Percentiles rank a stretch among this genome's conserved stretches.
Conservation (phyloP, 495 filamentous ascomycete species). For the Aspergillus panamensis region DNA sequence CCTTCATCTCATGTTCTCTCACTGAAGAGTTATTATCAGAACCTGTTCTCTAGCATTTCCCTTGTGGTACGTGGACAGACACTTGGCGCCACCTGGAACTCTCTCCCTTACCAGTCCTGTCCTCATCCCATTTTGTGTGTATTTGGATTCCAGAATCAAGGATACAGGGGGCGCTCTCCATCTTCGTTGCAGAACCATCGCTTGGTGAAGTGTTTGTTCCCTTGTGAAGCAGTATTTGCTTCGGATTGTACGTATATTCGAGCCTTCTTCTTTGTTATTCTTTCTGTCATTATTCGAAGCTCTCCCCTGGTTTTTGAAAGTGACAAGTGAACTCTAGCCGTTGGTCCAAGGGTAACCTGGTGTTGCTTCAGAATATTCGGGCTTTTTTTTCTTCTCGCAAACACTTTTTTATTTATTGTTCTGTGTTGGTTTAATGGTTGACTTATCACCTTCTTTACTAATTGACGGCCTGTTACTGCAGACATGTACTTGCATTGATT, state of each 20-base stretch:
- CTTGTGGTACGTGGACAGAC: slow-evolving; percentile 19
- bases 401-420: neutral
- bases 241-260: slow-evolving; percentile 49
- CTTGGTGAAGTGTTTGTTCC: slow-evolving; percentile 27
- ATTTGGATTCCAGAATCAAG: slow-evolving; percentile 33
- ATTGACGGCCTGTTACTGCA: slow-evolving; percentile 38
- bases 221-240: slow-evolving; percentile 28
- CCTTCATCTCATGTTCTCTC: slow-evolving; percentile 19
- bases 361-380: slow-evolving; percentile 10
- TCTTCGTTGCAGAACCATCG: slow-evolving; percentile 18
- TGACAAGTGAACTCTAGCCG: slow-evolving; percentile 6
- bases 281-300: slow-evolving; percentile 13
- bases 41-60: slow-evolving; percentile 20
- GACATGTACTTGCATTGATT: slow-evolving; percentile 47
- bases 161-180: slow-evolving; percentile 16
- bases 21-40: slow-evolving; percentile 18
- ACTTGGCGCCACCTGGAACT: slow-evolving; percentile 23
- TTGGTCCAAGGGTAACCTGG: neutral
- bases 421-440: slow-evolving; percentile 15
- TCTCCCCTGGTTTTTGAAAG: slow-evolving; percentile 11
- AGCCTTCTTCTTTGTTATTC: slow-evolving; percentile 25
- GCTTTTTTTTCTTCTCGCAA: neutral
- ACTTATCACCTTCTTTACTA: slow-evolving; percentile 32
- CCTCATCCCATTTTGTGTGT: slow-evolving; percentile 30
- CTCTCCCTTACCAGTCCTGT: slow-evolving; percentile 14